These are phyloP conservation scores for Cochlearia excelsa DNA, from an alignment of 345 rosid species.

Conservation along the genomic window DNA sequence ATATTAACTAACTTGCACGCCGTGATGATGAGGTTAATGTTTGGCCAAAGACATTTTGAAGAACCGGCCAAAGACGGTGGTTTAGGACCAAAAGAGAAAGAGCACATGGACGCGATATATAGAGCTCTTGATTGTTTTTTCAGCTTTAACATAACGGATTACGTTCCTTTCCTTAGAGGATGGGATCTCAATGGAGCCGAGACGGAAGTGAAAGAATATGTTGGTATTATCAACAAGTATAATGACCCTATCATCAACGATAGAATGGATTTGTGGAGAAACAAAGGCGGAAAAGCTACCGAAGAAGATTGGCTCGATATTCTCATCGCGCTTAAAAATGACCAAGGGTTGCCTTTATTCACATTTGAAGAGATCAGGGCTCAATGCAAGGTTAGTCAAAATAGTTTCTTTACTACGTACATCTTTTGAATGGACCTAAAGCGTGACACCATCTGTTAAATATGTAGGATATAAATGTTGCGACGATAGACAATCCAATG, in stretches of 20 bases:
- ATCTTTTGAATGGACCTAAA: not conserved
- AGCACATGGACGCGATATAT: conserved; percentile 32
- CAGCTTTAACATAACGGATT: conserved; percentile 28
- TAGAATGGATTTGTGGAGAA: conserved; percentile 32
- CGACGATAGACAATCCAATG: conserved; percentile 24
- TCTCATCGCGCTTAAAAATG: conserved; percentile 16
- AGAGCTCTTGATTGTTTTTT: conserved; percentile 7
- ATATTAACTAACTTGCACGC: conserved; percentile 23
- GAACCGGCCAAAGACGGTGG: conserved; percentile 24
- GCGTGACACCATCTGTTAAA: no score
- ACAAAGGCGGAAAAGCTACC: conserved; percentile 9
- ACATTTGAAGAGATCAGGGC: conserved; percentile 23
- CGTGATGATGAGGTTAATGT: conserved; percentile 34
- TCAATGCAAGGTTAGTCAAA: conserved; percentile 23
- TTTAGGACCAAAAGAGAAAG: conserved; percentile 22
- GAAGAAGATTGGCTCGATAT: conserved; percentile 32
- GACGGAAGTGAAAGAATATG: conserved; percentile 12
- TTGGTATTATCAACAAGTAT: conserved; percentile 4
- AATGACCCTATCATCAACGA: conserved; percentile 14
- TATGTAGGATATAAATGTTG: conserved; percentile 17
- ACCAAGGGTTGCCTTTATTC: conserved; percentile 15
- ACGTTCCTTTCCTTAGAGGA: conserved; percentile 26
- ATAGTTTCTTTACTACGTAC: not conserved
- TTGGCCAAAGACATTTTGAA: conserved; percentile 35
- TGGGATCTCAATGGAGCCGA: conserved; percentile 32